A percentile compares a stretch with the other conserved stretches of the same genome.
Conservation (phyloP, 371 early-diverging fungal species). For the Mortierella sp. region DNA sequence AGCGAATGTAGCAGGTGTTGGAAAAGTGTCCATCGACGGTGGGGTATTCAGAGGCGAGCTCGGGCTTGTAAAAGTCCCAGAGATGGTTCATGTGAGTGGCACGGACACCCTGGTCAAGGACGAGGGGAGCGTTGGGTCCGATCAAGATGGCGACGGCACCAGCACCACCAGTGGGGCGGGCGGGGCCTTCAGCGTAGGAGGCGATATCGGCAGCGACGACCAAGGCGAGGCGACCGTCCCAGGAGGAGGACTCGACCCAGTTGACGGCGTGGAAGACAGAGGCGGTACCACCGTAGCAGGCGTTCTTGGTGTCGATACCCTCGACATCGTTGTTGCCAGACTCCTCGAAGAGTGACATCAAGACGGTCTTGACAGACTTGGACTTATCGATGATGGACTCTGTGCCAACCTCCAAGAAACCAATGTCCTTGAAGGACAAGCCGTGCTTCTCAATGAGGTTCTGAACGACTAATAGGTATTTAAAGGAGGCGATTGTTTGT, state of each 20-base stretch:
- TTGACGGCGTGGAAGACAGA: slow-evolving; percentile 97
- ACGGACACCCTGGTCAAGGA: slow-evolving; percentile 90
- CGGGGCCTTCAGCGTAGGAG: slow-evolving; percentile 92
- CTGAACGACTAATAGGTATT: slow-evolving; percentile 78
- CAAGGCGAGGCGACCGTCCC: slow-evolving; percentile 94
- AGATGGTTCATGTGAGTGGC: slow-evolving; percentile 96
- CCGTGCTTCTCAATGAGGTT: slow-evolving; percentile 93
- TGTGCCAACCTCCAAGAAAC: slow-evolving; percentile 98
- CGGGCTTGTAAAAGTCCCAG: slow-evolving; percentile 99
- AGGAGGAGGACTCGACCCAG: slow-evolving; percentile 95
- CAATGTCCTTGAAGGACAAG: slow-evolving; percentile 87
- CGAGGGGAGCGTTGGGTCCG: slow-evolving; percentile 95
- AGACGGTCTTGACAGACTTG: slow-evolving; percentile 96
- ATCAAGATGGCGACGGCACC: slow-evolving; percentile 96
- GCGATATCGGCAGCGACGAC: slow-evolving; percentile 98
- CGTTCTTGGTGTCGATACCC: slow-evolving; percentile 98
- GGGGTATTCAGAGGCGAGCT: slow-evolving; percentile 96
- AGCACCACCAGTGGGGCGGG: slow-evolving; percentile 97
- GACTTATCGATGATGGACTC: slow-evolving; percentile 99
- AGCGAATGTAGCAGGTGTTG: slow-evolving; percentile 92
- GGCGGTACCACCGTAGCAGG: slow-evolving; percentile 98
- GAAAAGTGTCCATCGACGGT: slow-evolving; percentile 96
- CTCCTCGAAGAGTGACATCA: slow-evolving; percentile 95
- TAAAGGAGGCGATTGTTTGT: neutral
- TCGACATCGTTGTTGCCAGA: slow-evolving; percentile 94